A percentile compares a stretch with the other conserved stretches of the same genome.
These are phyloP conservation scores for Penicillium pancosmium DNA, from an alignment of 495 filamentous ascomycete species.

Conservation along the genomic window DNA sequence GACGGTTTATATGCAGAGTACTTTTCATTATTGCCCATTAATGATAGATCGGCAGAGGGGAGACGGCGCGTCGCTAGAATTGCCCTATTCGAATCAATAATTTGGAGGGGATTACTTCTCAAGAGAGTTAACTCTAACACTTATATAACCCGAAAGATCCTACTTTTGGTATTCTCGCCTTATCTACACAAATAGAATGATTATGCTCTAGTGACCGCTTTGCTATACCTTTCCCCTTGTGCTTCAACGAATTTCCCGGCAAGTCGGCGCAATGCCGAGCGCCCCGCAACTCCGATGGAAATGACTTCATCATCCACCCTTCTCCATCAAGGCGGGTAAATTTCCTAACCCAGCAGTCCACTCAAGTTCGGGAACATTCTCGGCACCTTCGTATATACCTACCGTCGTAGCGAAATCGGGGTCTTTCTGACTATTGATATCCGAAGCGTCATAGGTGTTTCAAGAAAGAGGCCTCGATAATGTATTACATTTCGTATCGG, in stretches of 20 bases:
- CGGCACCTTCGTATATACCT: not conserved
- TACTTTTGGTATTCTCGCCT: not conserved
- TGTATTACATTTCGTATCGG: too few relatives aligned
- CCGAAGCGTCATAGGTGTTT: too few relatives aligned
- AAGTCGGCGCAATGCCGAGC: not conserved
- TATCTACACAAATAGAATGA: not conserved
- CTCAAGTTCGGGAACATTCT: not conserved
- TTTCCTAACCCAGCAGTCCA: slow-evolving; percentile 3
- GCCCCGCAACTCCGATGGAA: not conserved
- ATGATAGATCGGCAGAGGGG: slow-evolving; percentile 10
- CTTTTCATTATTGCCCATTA: not conserved
- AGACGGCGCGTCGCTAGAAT: slow-evolving; percentile 1
- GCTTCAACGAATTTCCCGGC: not conserved
- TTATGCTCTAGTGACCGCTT: not conserved
- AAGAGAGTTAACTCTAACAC: not conserved
- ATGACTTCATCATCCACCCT: slow-evolving; percentile 13
- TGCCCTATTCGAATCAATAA: not conserved
- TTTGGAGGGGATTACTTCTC: not conserved
- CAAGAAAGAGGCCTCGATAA: too few relatives aligned
- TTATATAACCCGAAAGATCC: not conserved
- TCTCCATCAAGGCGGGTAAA: slow-evolving; percentile 10
- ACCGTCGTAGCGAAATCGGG: too few relatives aligned
- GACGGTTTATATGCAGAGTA: not conserved
- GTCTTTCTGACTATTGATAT: too few relatives aligned
- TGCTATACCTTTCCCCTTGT: not conserved